phyloP scores from a whole-genome alignment of 805 yeast genomes.

The Teunomyces lycoperdinae region DNA sequence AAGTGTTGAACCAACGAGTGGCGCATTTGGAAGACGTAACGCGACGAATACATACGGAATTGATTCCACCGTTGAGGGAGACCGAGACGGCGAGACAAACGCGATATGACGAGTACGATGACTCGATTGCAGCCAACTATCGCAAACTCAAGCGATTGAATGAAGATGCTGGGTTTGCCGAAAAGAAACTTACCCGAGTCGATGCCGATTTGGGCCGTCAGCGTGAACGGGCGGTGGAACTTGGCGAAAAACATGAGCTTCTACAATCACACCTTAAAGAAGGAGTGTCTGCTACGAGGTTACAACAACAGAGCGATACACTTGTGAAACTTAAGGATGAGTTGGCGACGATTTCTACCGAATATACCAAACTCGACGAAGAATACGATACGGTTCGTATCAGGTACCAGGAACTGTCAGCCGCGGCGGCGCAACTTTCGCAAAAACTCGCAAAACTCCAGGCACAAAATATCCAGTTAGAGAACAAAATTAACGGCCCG shows the following conservation, averaged over 20 bases:
- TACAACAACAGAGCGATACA: slow-evolving; percentile 16
- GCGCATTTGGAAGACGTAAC: slow-evolving; percentile 17
- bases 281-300: slow-evolving; percentile 2
- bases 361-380: slow-evolving; percentile 20
- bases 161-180: slow-evolving; percentile 32
- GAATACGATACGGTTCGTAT: slow-evolving; percentile 29
- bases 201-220: slow-evolving; percentile 27
- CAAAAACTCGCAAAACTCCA: slow-evolving; percentile 17
- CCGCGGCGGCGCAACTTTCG: slow-evolving; percentile 31
- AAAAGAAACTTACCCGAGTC: slow-evolving; percentile 28
- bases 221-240: slow-evolving; percentile 14
- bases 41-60: slow-evolving; percentile 10
- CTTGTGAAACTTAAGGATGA: slow-evolving; percentile 27
- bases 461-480: slow-evolving; percentile 16
- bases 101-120: slow-evolving; percentile 32
- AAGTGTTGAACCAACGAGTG: slow-evolving; percentile 20
- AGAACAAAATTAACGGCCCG: slow-evolving; percentile 27
- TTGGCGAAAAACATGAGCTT: slow-evolving; percentile 9
- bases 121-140: slow-evolving; percentile 30
- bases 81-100: slow-evolving; percentile 31
- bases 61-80: slow-evolving; percentile 21
- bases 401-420: slow-evolving; percentile 33
- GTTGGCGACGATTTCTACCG: slow-evolving; percentile 19
- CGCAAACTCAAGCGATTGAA: slow-evolving; percentile 30
- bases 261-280: slow-evolving; percentile 4